Percentiles rank a stretch among this genome's conserved stretches.
Conservation (phyloP, 1,139 yeast species). For the Hemisphaericaspora lyxosophila region DNA sequence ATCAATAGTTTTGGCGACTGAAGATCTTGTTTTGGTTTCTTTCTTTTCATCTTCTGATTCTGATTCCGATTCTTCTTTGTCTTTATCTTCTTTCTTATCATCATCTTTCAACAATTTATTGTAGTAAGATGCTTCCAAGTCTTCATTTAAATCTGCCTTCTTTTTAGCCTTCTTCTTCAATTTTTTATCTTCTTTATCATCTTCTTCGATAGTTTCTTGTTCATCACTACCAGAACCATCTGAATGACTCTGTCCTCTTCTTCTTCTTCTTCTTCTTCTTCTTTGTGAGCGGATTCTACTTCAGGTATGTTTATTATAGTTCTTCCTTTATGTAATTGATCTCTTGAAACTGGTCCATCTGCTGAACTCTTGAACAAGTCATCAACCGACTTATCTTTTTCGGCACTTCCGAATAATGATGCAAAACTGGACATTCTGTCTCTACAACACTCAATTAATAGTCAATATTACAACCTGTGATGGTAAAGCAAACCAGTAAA, state of each 20-base stretch:
- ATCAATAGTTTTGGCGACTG: slow-evolving; percentile 44
- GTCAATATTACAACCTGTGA: too few species aligned
- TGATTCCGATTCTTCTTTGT: slow-evolving; percentile 18
- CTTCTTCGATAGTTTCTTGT: slow-evolving; percentile 13
- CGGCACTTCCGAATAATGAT: slow-evolving; percentile 32
- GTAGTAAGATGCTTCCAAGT: slow-evolving; percentile 49
- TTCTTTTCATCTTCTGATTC: slow-evolving; percentile 18
- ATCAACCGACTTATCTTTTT: slow-evolving; percentile 39
- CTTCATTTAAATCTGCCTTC: slow-evolving; percentile 37
- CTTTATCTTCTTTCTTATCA: slow-evolving; percentile 17
- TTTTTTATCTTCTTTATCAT: slow-evolving; percentile 19
- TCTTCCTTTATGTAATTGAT: slow-evolving; percentile 24
- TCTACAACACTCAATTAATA: not conserved
- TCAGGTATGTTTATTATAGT: slow-evolving; percentile 23
- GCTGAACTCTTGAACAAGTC: slow-evolving; percentile 39
- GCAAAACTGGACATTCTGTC: slow-evolving; percentile 34
- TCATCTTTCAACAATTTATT: slow-evolving; percentile 36
- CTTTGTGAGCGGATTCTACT: slow-evolving; percentile 20
- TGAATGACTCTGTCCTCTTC: too few species aligned
- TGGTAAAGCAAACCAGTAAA: too few species aligned
- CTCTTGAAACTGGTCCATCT: slow-evolving; percentile 37
- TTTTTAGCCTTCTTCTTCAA: slow-evolving; percentile 17
- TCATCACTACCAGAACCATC: slow-evolving; percentile 5
- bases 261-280: slow-evolving; percentile 14
- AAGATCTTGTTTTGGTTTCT: slow-evolving; percentile 17